Conservation (phyloP, 116 monocot genomes). For the Posidonia oceanica region DNA sequence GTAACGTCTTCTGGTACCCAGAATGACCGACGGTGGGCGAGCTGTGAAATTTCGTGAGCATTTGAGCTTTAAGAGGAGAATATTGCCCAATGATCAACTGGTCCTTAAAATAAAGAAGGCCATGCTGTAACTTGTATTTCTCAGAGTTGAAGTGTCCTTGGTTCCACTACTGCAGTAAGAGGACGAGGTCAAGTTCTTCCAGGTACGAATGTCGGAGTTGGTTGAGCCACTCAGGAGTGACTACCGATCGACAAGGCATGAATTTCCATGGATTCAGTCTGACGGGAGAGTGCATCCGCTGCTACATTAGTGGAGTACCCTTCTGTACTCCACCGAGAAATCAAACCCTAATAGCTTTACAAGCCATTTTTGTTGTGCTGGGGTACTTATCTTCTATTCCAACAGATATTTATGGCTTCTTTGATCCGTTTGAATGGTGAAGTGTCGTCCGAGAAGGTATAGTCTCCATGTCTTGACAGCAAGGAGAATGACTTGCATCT, state of each 20-base stretch:
- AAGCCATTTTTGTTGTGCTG: background rate
- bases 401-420: background rate
- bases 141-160: too few relatives aligned
- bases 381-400: background rate
- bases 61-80: too few relatives aligned
- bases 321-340: background rate
- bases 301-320: background rate
- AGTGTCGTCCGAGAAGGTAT: background rate
- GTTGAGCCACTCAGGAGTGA: too few relatives aligned
- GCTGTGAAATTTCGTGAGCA: background rate
- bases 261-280: background rate
- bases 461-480: background rate
- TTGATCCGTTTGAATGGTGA: background rate
- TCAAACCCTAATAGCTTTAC: background rate
- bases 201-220: too few relatives aligned
- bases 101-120: background rate
- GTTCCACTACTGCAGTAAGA: too few relatives aligned
- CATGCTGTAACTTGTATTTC: too few relatives aligned
- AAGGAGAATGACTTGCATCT: background rate
- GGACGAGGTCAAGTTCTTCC: too few relatives aligned
- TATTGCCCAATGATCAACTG: too few relatives aligned
- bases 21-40: background rate
- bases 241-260: too few relatives aligned
- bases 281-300: background rate
- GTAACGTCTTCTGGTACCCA: background rate